Base-by-base conservation (phyloP, 768 basidiomycete species). In the Mycena olivaceomarginata region DNA sequence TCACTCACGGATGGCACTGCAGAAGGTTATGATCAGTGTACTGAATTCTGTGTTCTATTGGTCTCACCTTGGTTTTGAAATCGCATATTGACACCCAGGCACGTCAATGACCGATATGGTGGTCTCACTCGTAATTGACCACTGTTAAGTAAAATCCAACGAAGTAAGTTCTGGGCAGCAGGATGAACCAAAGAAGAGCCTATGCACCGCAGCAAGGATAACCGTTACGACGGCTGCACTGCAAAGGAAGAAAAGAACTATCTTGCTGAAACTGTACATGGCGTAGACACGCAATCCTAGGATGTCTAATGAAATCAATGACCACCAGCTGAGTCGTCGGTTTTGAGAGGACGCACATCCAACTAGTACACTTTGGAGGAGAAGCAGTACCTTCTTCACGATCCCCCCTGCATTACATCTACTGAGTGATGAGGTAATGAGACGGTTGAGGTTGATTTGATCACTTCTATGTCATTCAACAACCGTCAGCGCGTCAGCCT, bases 251-350 rank as follows among this genome's bases (percentile, higher is more conserved):
- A 59, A 59, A 10, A 59, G 25, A 16, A 59, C 31, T 20, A 10
- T 16, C 57, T 37, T 31, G 31, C 57, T 59, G 57, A 59, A 59
- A 59, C 13, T 59, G 57, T 59, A 59, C 57, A 59, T 59, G 25
- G 18, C 57, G 37, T 59, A 59, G 31, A 59, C 57, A 37, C 57
- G 57, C 16, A 59, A 12, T 59, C 57, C 57, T 2, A 59, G 31
- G 25, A 59, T 59, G 57, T 59, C 57, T 59, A 37, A 25, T 25
- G 16, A 48, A 18, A 48, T 18, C 48, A 48, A 12, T 18, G 16
- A 16, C 5, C 48, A 48, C 48, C 9, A 18, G 48, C 48, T 48
- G 48, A 48, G 9, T 12, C 48, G 11, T 12, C 15, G 16, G 16
- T 11, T 18, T 12, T 48, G 48, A 18, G 48, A 12, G 48, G 16